Evolutionary conservation across 768 basidiomycete genomes (phyloP), one percentile per base, ranked within the genome.

Genomic region (Tricholoma matsutake): DNA sequence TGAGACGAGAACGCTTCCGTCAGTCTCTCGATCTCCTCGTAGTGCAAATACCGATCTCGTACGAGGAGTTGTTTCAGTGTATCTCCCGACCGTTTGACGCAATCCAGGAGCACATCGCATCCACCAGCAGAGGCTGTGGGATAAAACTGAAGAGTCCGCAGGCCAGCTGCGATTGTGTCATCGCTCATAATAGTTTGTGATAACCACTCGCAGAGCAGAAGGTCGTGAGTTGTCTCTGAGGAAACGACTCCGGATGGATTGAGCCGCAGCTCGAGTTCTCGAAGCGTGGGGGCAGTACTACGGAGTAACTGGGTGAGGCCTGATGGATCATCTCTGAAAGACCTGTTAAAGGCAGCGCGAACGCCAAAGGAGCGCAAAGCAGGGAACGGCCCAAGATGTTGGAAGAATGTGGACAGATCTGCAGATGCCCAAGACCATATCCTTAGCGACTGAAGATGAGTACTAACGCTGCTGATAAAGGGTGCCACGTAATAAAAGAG

Each of bases 321-420:
- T 29, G 69, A 69, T 2, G 79, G 70, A 56, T 81, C 69, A 2
- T 64, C 55, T 16, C 60, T 60, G 54, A 80, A 74, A 3, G 77
- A 71, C 45, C 69, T 71, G 61, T 79, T 76, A 64, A 81, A 82
- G 8, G 77, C 71, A 39, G 75, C 73, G 8, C 77, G 74, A 25
- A 81, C 64, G 43, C 71, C 71, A 49, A 80, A 70, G 28, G 65
- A 57, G 29, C 67, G 58, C 25, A 83, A 68, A 6, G 51, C 57
- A 6, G 78, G 76, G 53, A 79, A 78, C 9, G 58, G 31, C 4
- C 63, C 66, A 14, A 80, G 62, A 25, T 66, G 59, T 28, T 67
- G 43, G 66, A 82, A 80, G 54, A 82, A 73, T 1, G 63, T 52
- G 4, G 80, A 80, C 14, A 83, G 68, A 58, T 81, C 78, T 6